Evolutionary conservation across 192 early-diverging fungal genomes (phyloP).

Genomic region (Glomus cerebriforme): DNA sequence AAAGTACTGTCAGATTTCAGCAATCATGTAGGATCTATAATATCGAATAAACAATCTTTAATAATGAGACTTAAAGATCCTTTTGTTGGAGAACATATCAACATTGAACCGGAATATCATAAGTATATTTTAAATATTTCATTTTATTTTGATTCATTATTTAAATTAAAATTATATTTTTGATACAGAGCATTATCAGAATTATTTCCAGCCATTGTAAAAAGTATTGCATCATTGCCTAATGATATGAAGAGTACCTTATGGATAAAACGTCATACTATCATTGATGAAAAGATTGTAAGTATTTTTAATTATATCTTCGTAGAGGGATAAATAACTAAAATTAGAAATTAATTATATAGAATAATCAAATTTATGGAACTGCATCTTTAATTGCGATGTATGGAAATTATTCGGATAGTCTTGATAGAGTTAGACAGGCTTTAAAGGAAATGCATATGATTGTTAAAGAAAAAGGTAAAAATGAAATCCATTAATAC

Average conservation of each 20-base stretch:
- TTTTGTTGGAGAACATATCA: slow-evolving; percentile 23
- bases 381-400: slow-evolving; percentile 12
- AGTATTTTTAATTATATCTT: neutral
- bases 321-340: neutral
- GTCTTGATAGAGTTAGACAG: slow-evolving; percentile 26
- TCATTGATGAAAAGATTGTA: slow-evolving; percentile 17
- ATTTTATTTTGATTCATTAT: neutral
- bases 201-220: slow-evolving; percentile 6
- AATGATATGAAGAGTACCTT: slow-evolving; percentile 7
- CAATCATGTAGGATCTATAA: slow-evolving; percentile 9
- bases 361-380: slow-evolving; percentile 5
- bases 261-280: slow-evolving; percentile 2
- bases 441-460: slow-evolving; percentile 8
- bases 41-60: slow-evolving; percentile 22
- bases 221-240: slow-evolving; percentile 19
- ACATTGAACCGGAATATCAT: slow-evolving; percentile 27
- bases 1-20: slow-evolving; percentile 1
- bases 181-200: neutral
- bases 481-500: too few species aligned
- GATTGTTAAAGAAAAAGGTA: neutral
- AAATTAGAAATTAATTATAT: neutral
- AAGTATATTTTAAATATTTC: neutral
- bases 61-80: slow-evolving; percentile 18
- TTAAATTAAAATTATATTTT: neutral
- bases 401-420: slow-evolving; percentile 31